Base-by-base conservation (phyloP, 2,329 filamentous ascomycete species). In the Tricladium varicosporioides region DNA sequence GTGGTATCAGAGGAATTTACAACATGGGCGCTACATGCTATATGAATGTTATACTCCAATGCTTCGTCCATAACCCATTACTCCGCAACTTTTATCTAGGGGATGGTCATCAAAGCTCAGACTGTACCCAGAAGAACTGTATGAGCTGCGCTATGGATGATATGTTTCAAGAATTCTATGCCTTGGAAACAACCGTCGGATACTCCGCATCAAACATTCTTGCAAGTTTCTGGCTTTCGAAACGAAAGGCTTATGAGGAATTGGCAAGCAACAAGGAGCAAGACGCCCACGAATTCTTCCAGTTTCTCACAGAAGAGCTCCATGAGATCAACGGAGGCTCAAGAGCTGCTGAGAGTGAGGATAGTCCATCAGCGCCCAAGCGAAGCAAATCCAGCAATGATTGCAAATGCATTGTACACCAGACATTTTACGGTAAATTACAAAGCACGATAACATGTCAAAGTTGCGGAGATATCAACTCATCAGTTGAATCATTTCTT, bases 1-100 rank as follows among this genome's bases (percentile, higher is more conserved):
- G 88, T 64, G 93, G 94, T 9, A 83, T 97, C 42, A 86, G 94
- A 36, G 93, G 93, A 32, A 88, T 99, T 59, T 97, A 96, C 74
- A 99, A 97, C 69, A 93, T 96, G 71, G 94, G 93, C n/a, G 92
- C 95, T 57, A 97, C 94, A 10, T 99, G 93, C 76, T 99, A 97
- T 74, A 93, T 97, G 81, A 96, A 94, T 66, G 93, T 97, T 31
- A 92, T 97, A 48, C 80, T 99, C 14, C 94, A 97, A 72, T 92
- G 89, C 56, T 86, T 99, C 65, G 83, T 97, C 54, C 93, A 97
- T 75, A 97, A 97, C 69, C 93, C 93, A 0, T 81, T 97, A 46
- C 82, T 99, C 31, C 86, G 91, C 58, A 92, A 93, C 65, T 97
- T 91, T 73, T 97, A 96, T 72, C 85, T 99, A 5, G 87, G 89